Percentiles rank a stretch among this genome's conserved stretches.
These are phyloP conservation scores for Salvia rosmarinus DNA, from an alignment of 257 asterid species.

Conservation along the genomic window DNA sequence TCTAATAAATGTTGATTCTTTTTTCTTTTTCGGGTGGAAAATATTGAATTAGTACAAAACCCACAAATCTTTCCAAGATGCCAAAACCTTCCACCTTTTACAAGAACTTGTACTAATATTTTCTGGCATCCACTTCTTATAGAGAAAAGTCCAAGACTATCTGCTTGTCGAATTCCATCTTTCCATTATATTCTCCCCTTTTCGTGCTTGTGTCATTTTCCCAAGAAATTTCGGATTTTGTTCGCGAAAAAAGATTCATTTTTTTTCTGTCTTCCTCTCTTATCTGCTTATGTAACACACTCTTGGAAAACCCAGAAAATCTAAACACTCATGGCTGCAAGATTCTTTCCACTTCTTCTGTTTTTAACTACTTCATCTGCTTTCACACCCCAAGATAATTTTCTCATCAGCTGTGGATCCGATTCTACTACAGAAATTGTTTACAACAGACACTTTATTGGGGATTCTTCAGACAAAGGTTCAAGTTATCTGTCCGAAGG, in stretches of 20 bases:
- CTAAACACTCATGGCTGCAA: constrained; percentile 48
- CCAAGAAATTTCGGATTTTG: not conserved
- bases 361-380: constrained; percentile 36
- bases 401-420: constrained; percentile 77
- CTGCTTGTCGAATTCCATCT: not conserved
- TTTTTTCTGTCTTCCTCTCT: constrained; percentile 18
- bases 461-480: constrained; percentile 51
- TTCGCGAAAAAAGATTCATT: constrained; percentile 19
- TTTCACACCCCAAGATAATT: constrained; percentile 70
- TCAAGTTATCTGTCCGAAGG: constrained; percentile 51
- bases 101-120: constrained; percentile 30
- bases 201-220: constrained; percentile 27
- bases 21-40: not conserved
- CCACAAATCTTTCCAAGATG: not conserved
- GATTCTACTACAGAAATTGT: constrained; percentile 31
- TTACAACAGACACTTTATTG: constrained; percentile 62
- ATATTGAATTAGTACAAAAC: constrained; percentile 7
- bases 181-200: constrained; percentile 2
- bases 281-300: constrained; percentile 12
- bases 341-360: constrained; percentile 39
- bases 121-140: constrained; percentile 32
- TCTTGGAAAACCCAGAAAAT: constrained; percentile 23
- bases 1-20: constrained; percentile 19
- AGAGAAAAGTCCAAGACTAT: constrained; percentile 8
- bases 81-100: constrained; percentile 15